These are phyloP conservation scores for Copromyces sp. DNA, from an alignment of 495 filamentous ascomycete genomes.

Conservation along the genomic window DNA sequence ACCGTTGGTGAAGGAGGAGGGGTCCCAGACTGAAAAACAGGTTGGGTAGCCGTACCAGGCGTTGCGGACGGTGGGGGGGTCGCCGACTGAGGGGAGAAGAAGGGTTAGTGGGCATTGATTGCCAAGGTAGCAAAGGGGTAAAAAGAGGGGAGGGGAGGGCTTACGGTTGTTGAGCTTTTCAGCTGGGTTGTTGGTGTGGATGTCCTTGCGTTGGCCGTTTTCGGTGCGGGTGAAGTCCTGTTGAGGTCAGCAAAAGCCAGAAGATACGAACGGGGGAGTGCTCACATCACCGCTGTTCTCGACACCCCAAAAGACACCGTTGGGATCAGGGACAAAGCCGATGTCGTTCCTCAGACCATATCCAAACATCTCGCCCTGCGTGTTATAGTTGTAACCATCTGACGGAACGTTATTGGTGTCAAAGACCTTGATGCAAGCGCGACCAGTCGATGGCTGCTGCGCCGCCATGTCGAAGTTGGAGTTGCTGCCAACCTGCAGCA, in stretches of 20 bases:
- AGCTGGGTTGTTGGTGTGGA: conserved; percentile 57
- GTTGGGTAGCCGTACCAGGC: conserved; percentile 57
- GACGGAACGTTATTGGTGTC: conserved; percentile 37
- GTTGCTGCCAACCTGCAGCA: conserved; percentile 52
- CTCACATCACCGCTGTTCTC: conserved; percentile 60
- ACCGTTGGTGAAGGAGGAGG: conserved; percentile 29
- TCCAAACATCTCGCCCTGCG: conserved; percentile 46
- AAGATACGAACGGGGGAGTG: conserved; percentile 17
- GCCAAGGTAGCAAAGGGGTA: too few species aligned
- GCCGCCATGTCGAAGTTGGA: conserved; percentile 48
- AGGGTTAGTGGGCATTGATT: background rate
- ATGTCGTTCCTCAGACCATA: conserved; percentile 62
- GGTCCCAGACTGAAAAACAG: conserved; percentile 57
- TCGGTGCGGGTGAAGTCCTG: conserved; percentile 27
- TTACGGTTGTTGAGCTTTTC: conserved; percentile 63
- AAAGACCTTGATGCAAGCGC: conserved; percentile 54
- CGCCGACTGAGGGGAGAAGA: conserved; percentile 18
- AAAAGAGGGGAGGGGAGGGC: conserved; percentile 3
- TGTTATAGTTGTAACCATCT: conserved; percentile 37
- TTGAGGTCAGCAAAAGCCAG: conserved; percentile 19
- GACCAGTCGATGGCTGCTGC: conserved; percentile 36
- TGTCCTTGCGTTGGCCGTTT: conserved; percentile 39
- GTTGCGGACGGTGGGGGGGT: conserved; percentile 23
- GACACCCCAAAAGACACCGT: conserved; percentile 53
- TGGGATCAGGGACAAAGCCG: conserved; percentile 51